Percentiles rank a stretch among this genome's conserved stretches.
phyloP scores from a whole-genome alignment of 2,329 filamentous ascomycete species.

The Colletotrichum gloeosporioides region DNA sequence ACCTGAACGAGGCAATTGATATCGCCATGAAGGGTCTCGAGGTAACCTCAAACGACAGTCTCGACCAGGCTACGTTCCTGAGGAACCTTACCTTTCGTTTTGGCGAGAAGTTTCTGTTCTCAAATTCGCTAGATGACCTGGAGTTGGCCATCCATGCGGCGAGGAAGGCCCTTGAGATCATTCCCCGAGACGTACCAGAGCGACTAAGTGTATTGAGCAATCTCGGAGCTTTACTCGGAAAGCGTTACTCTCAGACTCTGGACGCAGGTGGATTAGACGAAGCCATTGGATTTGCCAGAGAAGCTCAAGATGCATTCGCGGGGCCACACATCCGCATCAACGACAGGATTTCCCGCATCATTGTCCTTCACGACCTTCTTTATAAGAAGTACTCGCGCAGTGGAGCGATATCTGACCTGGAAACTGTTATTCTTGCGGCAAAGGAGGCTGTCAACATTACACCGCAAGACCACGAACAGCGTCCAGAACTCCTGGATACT shows the following conservation, averaged over 20 bases:
- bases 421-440: not conserved
- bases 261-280: not conserved
- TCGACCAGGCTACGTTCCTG: not conserved
- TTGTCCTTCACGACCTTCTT: not conserved
- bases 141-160: fast-evolving
- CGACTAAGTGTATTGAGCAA: not conserved
- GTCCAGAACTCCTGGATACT: not conserved
- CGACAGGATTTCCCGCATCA: not conserved
- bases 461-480: not conserved
- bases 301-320: not conserved
- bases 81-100: not conserved
- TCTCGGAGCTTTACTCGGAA: not conserved
- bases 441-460: not conserved
- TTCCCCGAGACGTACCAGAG: not conserved
- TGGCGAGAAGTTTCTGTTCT: not conserved
- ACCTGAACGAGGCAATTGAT: not conserved
- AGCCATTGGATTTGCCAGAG: not conserved
- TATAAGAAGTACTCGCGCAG: not conserved
- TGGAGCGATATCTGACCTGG: not conserved
- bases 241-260: not conserved
- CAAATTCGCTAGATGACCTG: not conserved
- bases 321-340: not conserved
- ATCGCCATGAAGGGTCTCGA: not conserved
- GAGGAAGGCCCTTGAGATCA: not conserved
- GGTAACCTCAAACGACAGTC: fast-evolving